Base-by-base conservation (phyloP, 1,284 basidiomycete genomes). In the Mrakiaceae sp. region DNA sequence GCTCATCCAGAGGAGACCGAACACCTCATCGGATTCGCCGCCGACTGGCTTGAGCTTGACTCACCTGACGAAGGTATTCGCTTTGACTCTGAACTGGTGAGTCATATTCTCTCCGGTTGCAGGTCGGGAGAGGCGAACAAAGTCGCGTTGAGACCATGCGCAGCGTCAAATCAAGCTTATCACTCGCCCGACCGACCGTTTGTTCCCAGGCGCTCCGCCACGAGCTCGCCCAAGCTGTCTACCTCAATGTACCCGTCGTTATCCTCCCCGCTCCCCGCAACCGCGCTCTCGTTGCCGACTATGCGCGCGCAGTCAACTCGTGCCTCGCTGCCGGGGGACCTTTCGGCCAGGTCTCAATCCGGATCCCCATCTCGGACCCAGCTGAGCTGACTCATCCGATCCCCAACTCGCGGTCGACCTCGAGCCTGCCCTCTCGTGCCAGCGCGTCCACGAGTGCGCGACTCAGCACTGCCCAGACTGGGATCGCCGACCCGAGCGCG, bases 31-130 rank as follows among this genome's bases (percentile, higher is more conserved):
- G 87, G 82, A 3, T 81, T 96, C 71, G 81, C 88, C 8, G 91
- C 92, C 12, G 88, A 90, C 66, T 99, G 96, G 96, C 81, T 99
- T 10, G 91, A 97, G 75, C 81, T 98, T 52, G 96, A 99, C 77
- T 87, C 91, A 10, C 79, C 83, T 1, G 93, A 97, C 75, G 90
- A 94, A 72, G 94, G 94, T 79, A 87, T 98, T 66, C 84, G 96
- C 56, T 89, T 95, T 71, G 96, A 99, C 73, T 88, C 92, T 61
- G 96, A 97, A 78, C 87, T 96, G 66, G 91, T 92, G 74, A 75
- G 86, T 80, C 39, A 54, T 52, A 8, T 53, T 11, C 51, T 47
- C 46, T 52, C 3, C 14, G 39, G 39, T 27, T 10, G 12, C 54
- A 27, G 27, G 27, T 54, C 40, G 16, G 63, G 65, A 54, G 59